These are phyloP conservation scores for Colletotrichum shisoi DNA, from an alignment of 2,329 filamentous ascomycete species.

Conservation along the genomic window DNA sequence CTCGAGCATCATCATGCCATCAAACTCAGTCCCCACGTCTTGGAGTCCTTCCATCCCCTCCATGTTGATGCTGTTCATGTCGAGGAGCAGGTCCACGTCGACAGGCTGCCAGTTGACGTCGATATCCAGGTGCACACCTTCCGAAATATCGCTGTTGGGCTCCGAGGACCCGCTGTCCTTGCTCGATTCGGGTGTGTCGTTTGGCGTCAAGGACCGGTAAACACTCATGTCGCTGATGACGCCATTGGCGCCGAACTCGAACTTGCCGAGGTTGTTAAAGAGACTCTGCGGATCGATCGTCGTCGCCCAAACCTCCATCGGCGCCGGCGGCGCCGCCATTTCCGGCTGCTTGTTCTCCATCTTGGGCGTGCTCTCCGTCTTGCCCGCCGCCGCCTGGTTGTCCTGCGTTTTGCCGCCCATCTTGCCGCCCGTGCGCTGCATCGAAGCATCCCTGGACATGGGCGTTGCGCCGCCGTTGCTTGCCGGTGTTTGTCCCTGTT, in stretches of 20 bases:
- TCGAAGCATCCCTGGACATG: conserved; percentile 60
- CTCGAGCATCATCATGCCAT: conserved; percentile 40
- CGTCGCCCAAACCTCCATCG: conserved; percentile 50
- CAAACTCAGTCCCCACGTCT: conserved; percentile 39
- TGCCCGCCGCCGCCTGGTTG: conserved; percentile 45
- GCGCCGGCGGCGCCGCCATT: conserved; percentile 41
- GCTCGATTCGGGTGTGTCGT: conserved; percentile 70
- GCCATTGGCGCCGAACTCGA: conserved; percentile 55
- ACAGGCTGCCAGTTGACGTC: conserved; percentile 60
- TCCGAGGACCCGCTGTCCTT: conserved; percentile 68
- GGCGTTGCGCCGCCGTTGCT: conserved; percentile 55
- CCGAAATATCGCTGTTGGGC: conserved; percentile 68
- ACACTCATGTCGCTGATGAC: conserved; percentile 62
- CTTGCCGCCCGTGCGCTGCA: conserved; percentile 60
- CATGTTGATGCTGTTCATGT: conserved; percentile 53
- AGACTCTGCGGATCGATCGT: conserved; percentile 54
- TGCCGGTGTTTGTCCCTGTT: conserved; percentile 58
- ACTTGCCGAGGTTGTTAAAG: conserved; percentile 51
- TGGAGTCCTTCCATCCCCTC: conserved; percentile 42
- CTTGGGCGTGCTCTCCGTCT: conserved; percentile 43
- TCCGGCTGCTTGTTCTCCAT: conserved; percentile 46
- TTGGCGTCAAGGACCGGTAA: conserved; percentile 65
- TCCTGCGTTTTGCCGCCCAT: conserved; percentile 54
- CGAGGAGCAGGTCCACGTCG: conserved; percentile 55
- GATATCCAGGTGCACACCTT: conserved; percentile 62